phyloP scores from a whole-genome alignment of 176 grass and related monocot species.

The Musa acuminata region DNA sequence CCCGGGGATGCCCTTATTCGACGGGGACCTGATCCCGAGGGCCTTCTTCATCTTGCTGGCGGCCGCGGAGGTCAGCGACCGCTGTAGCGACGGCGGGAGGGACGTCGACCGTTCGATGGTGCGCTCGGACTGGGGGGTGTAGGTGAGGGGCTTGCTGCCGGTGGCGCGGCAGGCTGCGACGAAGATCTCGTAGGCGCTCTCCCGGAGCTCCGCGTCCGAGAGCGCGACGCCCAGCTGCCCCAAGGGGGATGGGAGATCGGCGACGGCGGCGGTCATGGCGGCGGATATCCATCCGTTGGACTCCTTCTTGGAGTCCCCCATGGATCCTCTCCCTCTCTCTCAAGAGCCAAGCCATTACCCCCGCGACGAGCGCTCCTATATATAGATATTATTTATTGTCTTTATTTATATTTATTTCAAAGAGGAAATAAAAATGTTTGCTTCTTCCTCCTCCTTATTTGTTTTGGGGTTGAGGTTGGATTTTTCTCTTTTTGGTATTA shows the following conservation, averaged over 20 bases:
- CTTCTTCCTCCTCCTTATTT: too few relatives aligned
- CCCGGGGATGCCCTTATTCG: slow-evolving; percentile 46
- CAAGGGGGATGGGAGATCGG: slow-evolving; percentile 53
- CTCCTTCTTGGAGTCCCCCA: slow-evolving; percentile 35
- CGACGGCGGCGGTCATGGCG: background rate
- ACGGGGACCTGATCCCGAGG: slow-evolving; percentile 60
- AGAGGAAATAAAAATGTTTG: too few relatives aligned
- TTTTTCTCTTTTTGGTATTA: too few relatives aligned
- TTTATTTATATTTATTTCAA: background rate
- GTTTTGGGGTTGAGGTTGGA: too few relatives aligned
- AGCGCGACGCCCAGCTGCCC: slow-evolving; percentile 40
- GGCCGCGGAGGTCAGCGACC: slow-evolving; percentile 78
- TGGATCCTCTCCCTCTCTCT: slow-evolving; percentile 14
- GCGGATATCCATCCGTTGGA: background rate
- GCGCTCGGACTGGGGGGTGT: slow-evolving; percentile 45
- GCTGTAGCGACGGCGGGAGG: slow-evolving; percentile 34
- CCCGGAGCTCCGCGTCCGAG: slow-evolving; percentile 49
- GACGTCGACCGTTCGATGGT: slow-evolving; percentile 5
- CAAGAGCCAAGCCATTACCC: slow-evolving; percentile 52
- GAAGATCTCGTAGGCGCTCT: slow-evolving; percentile 85
- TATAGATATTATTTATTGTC: too few relatives aligned
- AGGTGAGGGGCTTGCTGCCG: slow-evolving; percentile 70
- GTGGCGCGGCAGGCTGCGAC: slow-evolving; percentile 79
- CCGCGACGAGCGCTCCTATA: background rate
- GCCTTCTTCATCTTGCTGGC: slow-evolving; percentile 99